Evolutionary conservation across 208 protist genomes (phyloP), one percentile per base, ranked within the genome.

Genomic region (Angomonas ambiguus): DNA sequence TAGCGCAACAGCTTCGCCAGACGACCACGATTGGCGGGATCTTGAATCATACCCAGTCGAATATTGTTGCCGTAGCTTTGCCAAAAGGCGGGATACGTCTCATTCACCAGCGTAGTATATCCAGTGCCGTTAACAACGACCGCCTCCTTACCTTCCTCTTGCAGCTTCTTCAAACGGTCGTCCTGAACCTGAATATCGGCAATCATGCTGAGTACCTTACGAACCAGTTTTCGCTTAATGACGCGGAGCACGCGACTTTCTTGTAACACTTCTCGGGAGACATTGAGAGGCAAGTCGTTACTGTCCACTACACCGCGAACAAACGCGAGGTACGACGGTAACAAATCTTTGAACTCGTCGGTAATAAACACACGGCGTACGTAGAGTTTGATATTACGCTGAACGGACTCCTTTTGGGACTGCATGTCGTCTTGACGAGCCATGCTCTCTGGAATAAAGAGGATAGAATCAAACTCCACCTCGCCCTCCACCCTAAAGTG

Each of bases 231-330:
- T 80, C 98, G 98, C 70, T 94, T 92, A 65, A 99, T 99, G 18
- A 97, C 59, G 49, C 69, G 76, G 24, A 97, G 72, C 33, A 98
- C 86, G 28, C 91, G 93, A 80, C 83, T 91, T 67, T 99, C 85
- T 83, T 99, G 98, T 10, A 99, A 85, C 49, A 95, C 94, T 80
- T 99, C 98, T 64, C 98, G 90, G 5, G 95, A 98, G 8, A 99
- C 96, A 80, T 99, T 99, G 24, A 99, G 84, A 24, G 98, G 97
- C 8, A 99, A 77, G 76, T 99, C 97, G 31, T 99, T 96, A 57
- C 89, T 97, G 79, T 99, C 98, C n/a, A 99, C 96, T 27, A 99
- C 84, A 72, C 98, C 98, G 27, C 77, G 78, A 41, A 98, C 74
- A 71, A 98, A 98, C 63, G 63, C 82, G 33, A 98, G 85, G 59